phyloP scores from a whole-genome alignment of 768 basidiomycete species.

The Suillus tomentosus region DNA sequence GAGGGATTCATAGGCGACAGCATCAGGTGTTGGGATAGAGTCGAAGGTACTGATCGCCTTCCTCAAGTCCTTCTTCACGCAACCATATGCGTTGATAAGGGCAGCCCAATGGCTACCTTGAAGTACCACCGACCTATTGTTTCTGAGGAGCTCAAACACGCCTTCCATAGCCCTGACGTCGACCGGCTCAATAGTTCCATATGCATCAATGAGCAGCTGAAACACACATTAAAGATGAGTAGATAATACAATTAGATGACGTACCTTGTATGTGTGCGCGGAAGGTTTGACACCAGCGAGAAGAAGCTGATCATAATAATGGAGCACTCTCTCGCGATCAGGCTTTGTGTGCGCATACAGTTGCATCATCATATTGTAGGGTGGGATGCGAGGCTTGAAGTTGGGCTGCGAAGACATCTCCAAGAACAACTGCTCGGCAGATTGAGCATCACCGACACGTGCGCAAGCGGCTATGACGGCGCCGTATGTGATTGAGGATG shows the following conservation, averaged over 20 bases:
- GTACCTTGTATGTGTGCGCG: slow-evolving; percentile 92
- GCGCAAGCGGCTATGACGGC: slow-evolving; percentile 94
- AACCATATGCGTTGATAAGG: slow-evolving; percentile 88
- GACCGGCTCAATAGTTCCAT: slow-evolving; percentile 83
- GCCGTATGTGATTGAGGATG: slow-evolving; percentile 91
- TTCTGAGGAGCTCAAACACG: slow-evolving; percentile 66
- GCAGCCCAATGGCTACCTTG: slow-evolving; percentile 77
- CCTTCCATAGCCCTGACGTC: slow-evolving; percentile 71
- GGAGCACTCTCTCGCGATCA: slow-evolving; percentile 71
- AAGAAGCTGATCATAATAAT: slow-evolving; percentile 71
- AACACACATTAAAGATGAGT: slow-evolving; percentile 5
- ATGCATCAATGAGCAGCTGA: slow-evolving; percentile 85
- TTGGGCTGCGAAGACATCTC: slow-evolving; percentile 78
- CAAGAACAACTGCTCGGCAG: slow-evolving; percentile 79
- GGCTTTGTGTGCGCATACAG: slow-evolving; percentile 91
- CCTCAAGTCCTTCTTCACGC: slow-evolving; percentile 73
- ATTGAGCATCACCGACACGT: slow-evolving; percentile 82
- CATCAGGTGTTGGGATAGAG: slow-evolving; percentile 73
- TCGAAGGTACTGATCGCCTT: slow-evolving; percentile 80
- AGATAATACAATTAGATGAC: slow-evolving; percentile 17
- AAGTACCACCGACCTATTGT: slow-evolving; percentile 23
- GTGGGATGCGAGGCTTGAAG: slow-evolving; percentile 89
- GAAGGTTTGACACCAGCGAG: slow-evolving; percentile 68
- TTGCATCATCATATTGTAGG: slow-evolving; percentile 99
- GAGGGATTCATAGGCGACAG: slow-evolving; percentile 87